Evolutionary conservation across 129 eudicot genomes (phyloP), one percentile per base, ranked within the genome.

Genomic region (Rutidosis leptorrhynchoides): DNA sequence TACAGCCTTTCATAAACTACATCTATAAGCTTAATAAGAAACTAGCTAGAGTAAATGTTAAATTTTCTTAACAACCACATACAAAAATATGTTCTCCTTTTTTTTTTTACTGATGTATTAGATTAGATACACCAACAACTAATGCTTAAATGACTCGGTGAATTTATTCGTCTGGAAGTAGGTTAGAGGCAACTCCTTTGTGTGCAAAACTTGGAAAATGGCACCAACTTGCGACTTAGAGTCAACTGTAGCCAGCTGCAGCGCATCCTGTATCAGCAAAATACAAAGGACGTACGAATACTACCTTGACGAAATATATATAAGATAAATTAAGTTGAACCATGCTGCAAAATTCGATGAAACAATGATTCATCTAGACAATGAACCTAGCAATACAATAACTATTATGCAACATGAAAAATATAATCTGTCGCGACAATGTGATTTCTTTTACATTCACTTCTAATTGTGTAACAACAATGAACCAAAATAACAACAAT

Each of bases 201-300:
- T 86, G 40, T 74, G 87, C 79, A 93, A 72, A 67, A 93, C 89
- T 79, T 80, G 99, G 65, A 93, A 84, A 68, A 93, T 93, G 43
- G 96, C 89, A 62, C 93, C 96, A 70, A 93, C 99, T 83, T 89
- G 91, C 9, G 99, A 93, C 65, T 93, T 93, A 59, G 96, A 84
- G 77, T 93, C 99, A n/a, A 62, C 40, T 64, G 89, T 81, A 25
- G 96, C 99, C 57, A 75, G 82, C 70, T 86, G 90, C 49, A 93
- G 77, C 43, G 95, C 90, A 68, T 89, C 96, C 79, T 89, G 90
- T 63, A 93, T 84, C 99, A 89, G 89, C 76, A 81, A 62, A 68
- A 26, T 51, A 77, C 32, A 37, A 75, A 61, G 29, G 55, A 7
- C 29, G n/a, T 54, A 64, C 4, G 21, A 35, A 28, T 67, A 32